phyloP scores from a whole-genome alignment of 495 filamentous ascomycete species.

The Penicillium angulare region DNA sequence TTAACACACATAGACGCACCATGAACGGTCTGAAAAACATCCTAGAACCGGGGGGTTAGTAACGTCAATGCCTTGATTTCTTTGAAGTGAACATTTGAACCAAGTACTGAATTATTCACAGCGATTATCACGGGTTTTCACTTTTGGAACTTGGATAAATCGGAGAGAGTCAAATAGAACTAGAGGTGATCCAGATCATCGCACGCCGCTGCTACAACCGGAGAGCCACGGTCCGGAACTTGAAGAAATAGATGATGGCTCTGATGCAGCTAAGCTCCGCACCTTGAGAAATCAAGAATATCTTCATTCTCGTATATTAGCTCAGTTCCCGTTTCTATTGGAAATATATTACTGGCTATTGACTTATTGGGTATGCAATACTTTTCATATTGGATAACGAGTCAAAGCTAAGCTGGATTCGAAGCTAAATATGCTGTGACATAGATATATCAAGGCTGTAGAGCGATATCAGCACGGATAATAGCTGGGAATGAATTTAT shows the following conservation, averaged over 20 bases:
- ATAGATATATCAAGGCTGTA: conserved; percentile 57
- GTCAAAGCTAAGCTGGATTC: background rate
- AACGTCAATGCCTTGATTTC: too few relatives aligned
- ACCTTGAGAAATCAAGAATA: conserved; percentile 6
- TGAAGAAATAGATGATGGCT: too few relatives aligned
- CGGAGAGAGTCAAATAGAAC: conserved; percentile 3
- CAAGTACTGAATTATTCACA: conserved; percentile 5
- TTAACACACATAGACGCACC: background rate
- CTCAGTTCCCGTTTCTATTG: conserved; percentile 47
- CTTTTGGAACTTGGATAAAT: conserved; percentile 21
- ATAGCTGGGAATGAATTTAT: conserved; percentile 42
- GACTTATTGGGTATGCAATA: conserved; percentile 53
- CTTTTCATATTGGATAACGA: background rate
- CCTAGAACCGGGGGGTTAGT: conserved; percentile 26
- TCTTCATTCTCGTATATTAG: conserved; percentile 32
- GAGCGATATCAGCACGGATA: conserved; percentile 56
- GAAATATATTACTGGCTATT: conserved; percentile 69
- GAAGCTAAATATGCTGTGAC: background rate
- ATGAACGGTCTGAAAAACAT: conserved; percentile 21
- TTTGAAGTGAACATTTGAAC: too few relatives aligned
- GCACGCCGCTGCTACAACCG: conserved; percentile 15
- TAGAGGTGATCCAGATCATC: background rate
- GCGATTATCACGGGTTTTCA: conserved; percentile 24
- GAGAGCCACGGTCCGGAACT: conserved; percentile 3
- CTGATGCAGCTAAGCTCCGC: background rate